Evolutionary conservation across 1,284 basidiomycete species (phyloP), one percentile per base, ranked within the genome.

Genomic region (Mycena sp.): DNA sequence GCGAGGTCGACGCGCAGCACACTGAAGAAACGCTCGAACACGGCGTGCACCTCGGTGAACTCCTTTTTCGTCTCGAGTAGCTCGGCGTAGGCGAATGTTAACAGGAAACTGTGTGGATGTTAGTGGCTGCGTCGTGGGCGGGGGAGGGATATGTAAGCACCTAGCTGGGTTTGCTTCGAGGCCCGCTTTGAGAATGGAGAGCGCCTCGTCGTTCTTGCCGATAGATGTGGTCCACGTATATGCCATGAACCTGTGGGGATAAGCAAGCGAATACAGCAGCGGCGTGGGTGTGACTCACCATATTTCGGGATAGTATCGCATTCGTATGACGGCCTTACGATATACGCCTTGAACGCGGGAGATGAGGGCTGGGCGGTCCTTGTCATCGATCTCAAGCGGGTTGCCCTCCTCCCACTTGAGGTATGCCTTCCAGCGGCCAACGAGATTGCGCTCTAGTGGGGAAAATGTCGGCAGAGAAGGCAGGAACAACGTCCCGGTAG

Each of bases 351-450:
- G 87, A 7, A 98, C 84, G 30, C 97, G 87, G 19, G 83, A 83
- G 51, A 90, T 83, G 35, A 97, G 76, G 6, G 84, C 83, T 2
- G 81, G 76, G 54, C 85, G 83, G 67, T 99, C 96, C 68, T 87
- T 86, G 58, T 98, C 96, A 66, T 97, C 95, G 57, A 98, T 87
- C 74, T 95, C 93, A 41, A 98, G 82, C 1, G 96, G 98, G 72
- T 99, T 99, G 67, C 86, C 85, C 75, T 98, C 95, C 78, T 99
- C 98, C 94, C 95, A 99, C 71, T 94, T 94, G 53, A 99, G 79
- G 75, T 98, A 99, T 3, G 86, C 83, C 70, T 94, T 94, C 98
- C 98, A 99, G 16, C 88, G 87, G 21, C 89, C 88, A 5, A 95
- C 87, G 32, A 93, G 83, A 16, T 85, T 82, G 44, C 94, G 85